Conservation (phyloP, 2,329 filamentous ascomycete species). For the Erysiphe neolycopersici region DNA sequence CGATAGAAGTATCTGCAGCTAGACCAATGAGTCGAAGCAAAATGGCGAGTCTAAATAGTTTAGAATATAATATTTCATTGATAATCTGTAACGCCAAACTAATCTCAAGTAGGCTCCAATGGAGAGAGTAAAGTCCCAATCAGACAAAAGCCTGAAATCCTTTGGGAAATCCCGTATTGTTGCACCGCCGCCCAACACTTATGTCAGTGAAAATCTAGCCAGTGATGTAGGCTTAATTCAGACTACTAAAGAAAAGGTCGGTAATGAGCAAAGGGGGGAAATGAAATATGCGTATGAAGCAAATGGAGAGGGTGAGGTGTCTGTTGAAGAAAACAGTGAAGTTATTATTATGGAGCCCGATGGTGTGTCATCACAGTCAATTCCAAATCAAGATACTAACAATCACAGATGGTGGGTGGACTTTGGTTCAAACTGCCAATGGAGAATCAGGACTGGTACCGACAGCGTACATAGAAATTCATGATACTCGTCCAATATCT, state of each 20-base stretch:
- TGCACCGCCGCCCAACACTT: slow-evolving; percentile 64
- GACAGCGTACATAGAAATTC: slow-evolving; percentile 53
- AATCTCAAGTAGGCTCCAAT: no score
- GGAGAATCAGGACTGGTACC: slow-evolving; percentile 61
- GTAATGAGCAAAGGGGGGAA: slow-evolving; percentile 41
- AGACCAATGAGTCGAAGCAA: slow-evolving; percentile 44
- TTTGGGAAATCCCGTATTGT: slow-evolving; percentile 42
- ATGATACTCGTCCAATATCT: slow-evolving; percentile 36
- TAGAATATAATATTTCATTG: slow-evolving; percentile 29
- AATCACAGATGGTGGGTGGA: slow-evolving; percentile 64
- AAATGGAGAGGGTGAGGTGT: slow-evolving; percentile 55
- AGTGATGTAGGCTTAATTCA: slow-evolving; percentile 16
- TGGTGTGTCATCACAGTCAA: slow-evolving; percentile 27
- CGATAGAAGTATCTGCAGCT: slow-evolving; percentile 27
- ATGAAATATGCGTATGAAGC: slow-evolving; percentile 80
- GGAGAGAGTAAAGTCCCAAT: background rate
- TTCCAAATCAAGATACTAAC: slow-evolving; percentile 10
- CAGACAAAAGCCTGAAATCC: slow-evolving; percentile 4
- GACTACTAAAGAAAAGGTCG: slow-evolving; percentile 3
- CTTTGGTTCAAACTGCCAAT: slow-evolving; percentile 49
- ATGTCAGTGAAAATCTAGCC: slow-evolving; percentile 41
- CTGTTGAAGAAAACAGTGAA: slow-evolving; percentile 52
- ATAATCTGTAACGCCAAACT: no score
- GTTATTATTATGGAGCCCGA: slow-evolving; percentile 62
- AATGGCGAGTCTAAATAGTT: slow-evolving; percentile 75